These are phyloP conservation scores for Backusella australiensis DNA, from an alignment of 192 early-diverging fungal genomes.

Conservation along the genomic window DNA sequence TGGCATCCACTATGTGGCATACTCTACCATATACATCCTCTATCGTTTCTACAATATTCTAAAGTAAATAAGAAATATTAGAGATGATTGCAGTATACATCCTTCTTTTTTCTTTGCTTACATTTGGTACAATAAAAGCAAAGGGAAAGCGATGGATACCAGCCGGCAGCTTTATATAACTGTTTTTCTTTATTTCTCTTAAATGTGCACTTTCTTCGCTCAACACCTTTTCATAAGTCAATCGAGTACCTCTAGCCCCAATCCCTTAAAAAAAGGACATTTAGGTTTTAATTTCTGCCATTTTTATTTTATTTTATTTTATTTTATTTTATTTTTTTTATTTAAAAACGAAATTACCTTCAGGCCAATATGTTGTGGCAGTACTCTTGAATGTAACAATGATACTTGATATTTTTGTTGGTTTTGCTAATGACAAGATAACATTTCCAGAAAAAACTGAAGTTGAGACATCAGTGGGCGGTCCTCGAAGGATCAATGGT, in stretches of 20 bases:
- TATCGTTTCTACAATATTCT: conserved; percentile 20
- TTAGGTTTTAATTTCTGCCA: not conserved
- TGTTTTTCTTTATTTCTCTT: conserved; percentile 9
- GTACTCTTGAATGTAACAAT: conserved; percentile 14
- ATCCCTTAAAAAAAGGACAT: not conserved
- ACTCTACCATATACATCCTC: conserved; percentile 25
- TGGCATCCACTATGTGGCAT: conserved; percentile 17
- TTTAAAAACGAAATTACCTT: conserved; percentile 10
- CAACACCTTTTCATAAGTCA: conserved; percentile 11
- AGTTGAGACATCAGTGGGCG: conserved; percentile 20
- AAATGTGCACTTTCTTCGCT: conserved; percentile 10
- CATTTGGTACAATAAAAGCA: conserved; percentile 29
- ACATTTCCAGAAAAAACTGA: conserved; percentile 17
- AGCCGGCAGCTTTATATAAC: not conserved
- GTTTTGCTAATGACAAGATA: conserved; percentile 11
- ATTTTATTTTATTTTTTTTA: not conserved
- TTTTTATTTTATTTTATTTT: not conserved
- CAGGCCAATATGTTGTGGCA: conserved; percentile 18
- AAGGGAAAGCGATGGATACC: conserved; percentile 28
- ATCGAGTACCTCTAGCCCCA: conserved; percentile 16
- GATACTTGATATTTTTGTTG: conserved; percentile 16
- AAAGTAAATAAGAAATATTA: not conserved
- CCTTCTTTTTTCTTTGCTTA: not conserved
- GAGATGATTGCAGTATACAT: too few species aligned
- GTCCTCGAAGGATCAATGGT: conserved; percentile 24